Evolutionary conservation across 441 rosid genomes (phyloP).

Genomic region (Croton setiger): DNA sequence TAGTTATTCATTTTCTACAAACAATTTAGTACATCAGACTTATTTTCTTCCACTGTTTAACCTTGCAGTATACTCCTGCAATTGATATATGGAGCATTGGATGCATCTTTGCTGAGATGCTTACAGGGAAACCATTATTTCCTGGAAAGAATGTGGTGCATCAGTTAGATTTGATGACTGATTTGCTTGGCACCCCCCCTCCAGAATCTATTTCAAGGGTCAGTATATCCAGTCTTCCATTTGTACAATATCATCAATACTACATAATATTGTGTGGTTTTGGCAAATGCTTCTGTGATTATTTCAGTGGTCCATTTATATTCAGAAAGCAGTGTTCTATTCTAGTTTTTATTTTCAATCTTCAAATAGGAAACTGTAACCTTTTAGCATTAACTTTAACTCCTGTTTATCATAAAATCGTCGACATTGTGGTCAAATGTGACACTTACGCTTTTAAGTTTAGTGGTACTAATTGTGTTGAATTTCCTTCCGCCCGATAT

Average conservation of each 20-base stretch:
- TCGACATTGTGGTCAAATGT: neutral
- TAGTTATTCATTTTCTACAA: neutral
- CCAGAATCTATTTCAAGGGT: slow-evolving; percentile 82
- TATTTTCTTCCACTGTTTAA: slow-evolving; percentile 1
- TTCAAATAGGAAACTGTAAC: neutral
- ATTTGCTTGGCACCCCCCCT: slow-evolving; percentile 93
- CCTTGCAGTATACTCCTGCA: slow-evolving; percentile 86
- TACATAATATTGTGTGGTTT: neutral
- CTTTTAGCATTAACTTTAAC: neutral
- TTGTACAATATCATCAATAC: slow-evolving; percentile 10
- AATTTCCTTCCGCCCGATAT: neutral
- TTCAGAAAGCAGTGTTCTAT: neutral
- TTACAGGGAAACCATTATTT: slow-evolving; percentile 88
- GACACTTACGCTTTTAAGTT: neutral
- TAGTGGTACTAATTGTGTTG: neutral
- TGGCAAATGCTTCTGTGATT: neutral
- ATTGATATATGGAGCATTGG: slow-evolving; percentile 99
- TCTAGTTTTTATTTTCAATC: neutral
- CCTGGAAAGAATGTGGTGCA: slow-evolving; percentile 99
- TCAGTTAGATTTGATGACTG: slow-evolving; percentile 97
- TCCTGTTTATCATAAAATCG: neutral
- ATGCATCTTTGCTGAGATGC: slow-evolving; percentile 98
- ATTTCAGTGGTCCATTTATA: neutral
- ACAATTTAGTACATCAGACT: neutral
- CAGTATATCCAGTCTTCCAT: slow-evolving; percentile 20